phyloP scores from a whole-genome alignment of 2,329 filamentous ascomycete genomes.

The Fusarium sp. region DNA sequence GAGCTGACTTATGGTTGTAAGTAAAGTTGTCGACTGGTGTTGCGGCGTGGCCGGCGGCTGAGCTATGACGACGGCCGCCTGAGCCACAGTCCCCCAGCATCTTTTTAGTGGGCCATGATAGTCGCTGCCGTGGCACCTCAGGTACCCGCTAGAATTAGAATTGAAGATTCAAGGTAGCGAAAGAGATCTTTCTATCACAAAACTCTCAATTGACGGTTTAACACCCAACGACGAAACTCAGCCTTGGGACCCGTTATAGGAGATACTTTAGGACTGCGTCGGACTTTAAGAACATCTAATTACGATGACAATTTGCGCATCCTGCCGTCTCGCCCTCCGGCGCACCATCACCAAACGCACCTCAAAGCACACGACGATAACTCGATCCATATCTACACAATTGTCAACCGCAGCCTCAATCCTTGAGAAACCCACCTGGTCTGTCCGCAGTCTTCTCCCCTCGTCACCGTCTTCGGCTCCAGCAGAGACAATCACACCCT shows the following conservation, averaged over 20 bases:
- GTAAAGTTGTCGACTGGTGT: conserved; percentile 36
- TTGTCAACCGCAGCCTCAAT: conserved; percentile 56
- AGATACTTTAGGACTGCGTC: neutral
- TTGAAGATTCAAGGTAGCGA: conserved; percentile 13
- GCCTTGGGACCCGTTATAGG: neutral
- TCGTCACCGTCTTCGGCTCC: conserved; percentile 48
- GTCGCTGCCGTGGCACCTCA: conserved; percentile 10
- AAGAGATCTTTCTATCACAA: neutral
- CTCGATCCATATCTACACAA: conserved; percentile 23
- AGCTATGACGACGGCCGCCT: conserved; percentile 49
- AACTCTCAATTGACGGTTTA: neutral
- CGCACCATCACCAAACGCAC: conserved; percentile 31
- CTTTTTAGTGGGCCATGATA: conserved; percentile 27
- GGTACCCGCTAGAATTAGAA: conserved; percentile 6
- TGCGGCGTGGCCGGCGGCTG: conserved; percentile 36
- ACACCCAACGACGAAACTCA: neutral
- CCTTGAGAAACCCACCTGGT: conserved; percentile 84
- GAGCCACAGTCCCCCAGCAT: conserved; percentile 38
- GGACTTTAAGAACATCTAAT: neutral
- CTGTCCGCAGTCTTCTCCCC: conserved; percentile 81
- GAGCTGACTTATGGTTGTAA: conserved; percentile 29
- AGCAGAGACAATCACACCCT: conserved; percentile 68
- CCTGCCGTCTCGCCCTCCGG: conserved; percentile 51
- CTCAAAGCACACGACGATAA: conserved; percentile 1
- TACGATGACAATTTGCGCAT: conserved; percentile 52